Conservation (phyloP, 169 alveolate genomes). For the Cryptosporidium parvum region DNA sequence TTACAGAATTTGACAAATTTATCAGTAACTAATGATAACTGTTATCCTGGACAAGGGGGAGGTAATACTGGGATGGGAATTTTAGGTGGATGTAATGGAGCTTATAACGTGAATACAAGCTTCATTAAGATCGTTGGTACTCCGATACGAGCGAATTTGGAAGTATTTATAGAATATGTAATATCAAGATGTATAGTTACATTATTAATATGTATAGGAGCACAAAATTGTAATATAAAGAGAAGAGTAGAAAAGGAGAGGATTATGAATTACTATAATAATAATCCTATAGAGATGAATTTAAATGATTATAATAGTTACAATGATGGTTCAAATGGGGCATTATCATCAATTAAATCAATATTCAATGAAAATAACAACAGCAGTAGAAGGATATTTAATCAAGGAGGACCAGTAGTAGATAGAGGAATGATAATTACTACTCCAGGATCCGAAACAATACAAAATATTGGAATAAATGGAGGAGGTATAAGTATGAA, state of each 20-base stretch:
- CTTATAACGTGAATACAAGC: background rate
- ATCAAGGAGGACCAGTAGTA: background rate
- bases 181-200: slow-evolving; percentile 44
- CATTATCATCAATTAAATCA: no score
- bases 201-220: slow-evolving; percentile 35
- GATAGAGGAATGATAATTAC: background rate
- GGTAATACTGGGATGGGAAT: background rate
- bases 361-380: no score
- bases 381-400: background rate
- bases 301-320: no score
- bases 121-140: slow-evolving; percentile 16
- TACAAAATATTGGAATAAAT: background rate
- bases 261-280: no score
- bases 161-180: slow-evolving; percentile 46
- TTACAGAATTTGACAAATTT: slow-evolving; percentile 19
- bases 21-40: background rate
- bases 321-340: no score
- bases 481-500: background rate
- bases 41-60: background rate
- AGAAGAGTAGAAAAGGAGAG: background rate
- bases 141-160: background rate
- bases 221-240: slow-evolving; percentile 1
- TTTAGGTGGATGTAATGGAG: background rate
- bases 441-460: background rate
- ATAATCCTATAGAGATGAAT: background rate